Percentiles rank a stretch among this genome's conserved stretches.
Conservation (phyloP, 2,329 filamentous ascomycete species). For the Monilinia polystroma region DNA sequence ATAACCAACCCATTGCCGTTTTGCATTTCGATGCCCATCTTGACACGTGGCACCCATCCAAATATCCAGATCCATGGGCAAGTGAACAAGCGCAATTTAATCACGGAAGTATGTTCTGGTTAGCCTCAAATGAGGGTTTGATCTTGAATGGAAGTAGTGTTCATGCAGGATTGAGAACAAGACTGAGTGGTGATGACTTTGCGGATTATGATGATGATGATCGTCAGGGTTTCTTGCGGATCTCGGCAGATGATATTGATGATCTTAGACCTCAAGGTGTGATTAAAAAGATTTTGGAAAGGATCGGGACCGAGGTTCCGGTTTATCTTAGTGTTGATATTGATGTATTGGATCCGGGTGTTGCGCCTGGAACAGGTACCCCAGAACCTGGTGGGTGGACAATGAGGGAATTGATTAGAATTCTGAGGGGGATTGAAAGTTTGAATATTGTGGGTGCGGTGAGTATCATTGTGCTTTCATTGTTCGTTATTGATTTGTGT, state of each 20-base stretch:
- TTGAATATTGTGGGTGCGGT: slow-evolving; percentile 79
- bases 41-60: slow-evolving; percentile 46
- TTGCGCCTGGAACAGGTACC: slow-evolving; percentile 77
- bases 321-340: slow-evolving; percentile 83
- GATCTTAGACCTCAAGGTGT: slow-evolving; percentile 73
- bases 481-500: neutral
- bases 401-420: slow-evolving; percentile 79
- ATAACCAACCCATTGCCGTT: slow-evolving; percentile 64
- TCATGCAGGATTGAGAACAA: slow-evolving; percentile 79
- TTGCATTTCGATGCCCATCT: slow-evolving; percentile 67
- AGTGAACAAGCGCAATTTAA: slow-evolving; percentile 73
- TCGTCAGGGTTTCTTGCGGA: slow-evolving; percentile 74
- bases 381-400: slow-evolving; percentile 92
- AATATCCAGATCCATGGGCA: slow-evolving; percentile 76
- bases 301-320: slow-evolving; percentile 71
- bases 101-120: slow-evolving; percentile 90
- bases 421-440: slow-evolving; percentile 76
- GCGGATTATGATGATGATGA: slow-evolving; percentile 71
- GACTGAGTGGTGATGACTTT: slow-evolving; percentile 65
- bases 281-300: slow-evolving; percentile 65
- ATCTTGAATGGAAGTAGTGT: slow-evolving; percentile 73
- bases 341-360: slow-evolving; percentile 72
- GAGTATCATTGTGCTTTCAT: neutral
- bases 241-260: slow-evolving; percentile 84
- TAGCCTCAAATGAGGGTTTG: slow-evolving; percentile 77